phyloP scores from a whole-genome alignment of 1,139 yeast genomes.

The Candida sp. region DNA sequence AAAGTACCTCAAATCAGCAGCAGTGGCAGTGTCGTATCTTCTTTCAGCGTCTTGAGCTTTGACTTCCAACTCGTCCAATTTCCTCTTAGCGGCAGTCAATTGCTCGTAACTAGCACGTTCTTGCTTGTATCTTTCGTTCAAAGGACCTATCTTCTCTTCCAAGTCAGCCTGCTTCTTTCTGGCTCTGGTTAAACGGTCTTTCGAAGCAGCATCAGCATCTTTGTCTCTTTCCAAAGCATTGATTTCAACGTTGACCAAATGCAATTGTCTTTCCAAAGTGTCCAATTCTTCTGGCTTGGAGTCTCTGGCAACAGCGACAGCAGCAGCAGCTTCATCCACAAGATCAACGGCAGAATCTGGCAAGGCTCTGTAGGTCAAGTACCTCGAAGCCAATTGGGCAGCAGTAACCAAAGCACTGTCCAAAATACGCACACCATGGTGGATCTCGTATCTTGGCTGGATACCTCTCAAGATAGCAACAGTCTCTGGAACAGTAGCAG shows the following conservation, averaged over 20 bases:
- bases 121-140: constrained; percentile 82
- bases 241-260: constrained; percentile 91
- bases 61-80: constrained; percentile 88
- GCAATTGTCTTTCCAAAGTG: constrained; percentile 89
- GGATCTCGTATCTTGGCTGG: constrained; percentile 95
- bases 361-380: constrained; percentile 91
- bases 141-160: constrained; percentile 85
- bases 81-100: constrained; percentile 85
- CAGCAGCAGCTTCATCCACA: constrained; percentile 96
- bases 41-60: constrained; percentile 98
- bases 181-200: constrained; percentile 84
- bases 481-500: constrained; percentile 91
- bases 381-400: constrained; percentile 93
- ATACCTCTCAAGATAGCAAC: constrained; percentile 96
- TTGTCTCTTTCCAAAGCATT: constrained; percentile 97
- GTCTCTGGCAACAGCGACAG: constrained; percentile 98
- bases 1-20: constrained; percentile 95
- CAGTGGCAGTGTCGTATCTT: constrained; percentile 92
- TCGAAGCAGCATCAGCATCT: constrained; percentile 85
- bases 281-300: constrained; percentile 98
- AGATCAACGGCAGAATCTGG: constrained; percentile 99
- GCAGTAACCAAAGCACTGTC: constrained; percentile 96
- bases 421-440: constrained; percentile 96
- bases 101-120: constrained; percentile 95
- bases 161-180: constrained; percentile 79